Evolutionary conservation across 345 rosid genomes (phyloP).

Genomic region (Chamaenerion angustifolium): DNA sequence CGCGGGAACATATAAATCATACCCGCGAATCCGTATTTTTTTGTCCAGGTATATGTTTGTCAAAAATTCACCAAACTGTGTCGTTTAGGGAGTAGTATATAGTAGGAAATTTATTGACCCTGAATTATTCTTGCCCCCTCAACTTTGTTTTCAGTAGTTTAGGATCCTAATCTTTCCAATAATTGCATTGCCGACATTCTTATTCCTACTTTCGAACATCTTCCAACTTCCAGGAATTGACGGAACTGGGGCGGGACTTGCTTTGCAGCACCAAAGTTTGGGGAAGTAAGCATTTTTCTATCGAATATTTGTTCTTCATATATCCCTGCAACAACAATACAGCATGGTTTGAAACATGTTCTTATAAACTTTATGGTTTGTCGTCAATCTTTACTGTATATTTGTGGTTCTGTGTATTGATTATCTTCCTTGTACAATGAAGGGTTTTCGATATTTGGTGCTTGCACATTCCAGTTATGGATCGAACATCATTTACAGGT

Average conservation of each 20-base stretch:
- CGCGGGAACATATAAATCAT: too few species aligned
- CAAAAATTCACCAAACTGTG: too few species aligned
- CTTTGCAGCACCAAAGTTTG: conserved; percentile 37
- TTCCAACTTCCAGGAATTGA: conserved; percentile 31
- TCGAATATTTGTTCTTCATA: background rate
- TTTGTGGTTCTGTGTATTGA: too few species aligned
- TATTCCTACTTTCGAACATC: too few species aligned
- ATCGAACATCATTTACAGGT: conserved; percentile 60
- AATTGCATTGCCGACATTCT: too few species aligned
- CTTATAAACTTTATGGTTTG: background rate
- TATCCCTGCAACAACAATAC: background rate
- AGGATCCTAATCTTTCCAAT: too few species aligned
- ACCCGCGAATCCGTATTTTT: too few species aligned
- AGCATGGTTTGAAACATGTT: background rate
- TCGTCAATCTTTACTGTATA: background rate
- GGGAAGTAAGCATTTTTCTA: conserved; percentile 32
- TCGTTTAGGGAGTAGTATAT: too few species aligned
- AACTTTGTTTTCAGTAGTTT: too few species aligned
- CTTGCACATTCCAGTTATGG: conserved; percentile 67
- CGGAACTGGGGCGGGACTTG: conserved; percentile 55
- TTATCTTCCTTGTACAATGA: conserved; percentile 3
- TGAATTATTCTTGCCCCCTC: too few species aligned
- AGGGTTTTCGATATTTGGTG: conserved; percentile 68
- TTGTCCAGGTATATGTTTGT: too few species aligned
- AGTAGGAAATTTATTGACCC: too few species aligned